Conservation (phyloP, 306 rosid genomes). For the Alnus rubra region DNA sequence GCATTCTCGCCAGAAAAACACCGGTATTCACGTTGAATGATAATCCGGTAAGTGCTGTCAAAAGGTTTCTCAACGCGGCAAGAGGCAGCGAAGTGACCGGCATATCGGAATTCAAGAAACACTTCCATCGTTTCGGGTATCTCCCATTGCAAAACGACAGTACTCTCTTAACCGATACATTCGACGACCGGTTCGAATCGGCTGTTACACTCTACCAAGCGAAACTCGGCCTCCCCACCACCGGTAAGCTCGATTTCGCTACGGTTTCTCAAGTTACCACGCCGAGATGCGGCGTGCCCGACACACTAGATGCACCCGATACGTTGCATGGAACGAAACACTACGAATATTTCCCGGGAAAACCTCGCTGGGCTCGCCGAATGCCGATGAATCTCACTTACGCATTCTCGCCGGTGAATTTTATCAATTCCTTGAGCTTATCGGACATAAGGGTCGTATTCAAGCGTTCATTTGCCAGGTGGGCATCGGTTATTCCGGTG, state of each 20-base stretch:
- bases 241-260: slow-evolving; percentile 50
- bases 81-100: slow-evolving; percentile 32
- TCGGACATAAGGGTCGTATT: slow-evolving; percentile 44
- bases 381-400: slow-evolving; percentile 73
- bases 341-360: slow-evolving; percentile 63
- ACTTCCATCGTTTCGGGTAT: slow-evolving; percentile 54
- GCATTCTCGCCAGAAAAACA: slow-evolving; percentile 17
- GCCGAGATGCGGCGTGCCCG: slow-evolving; percentile 64
- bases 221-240: slow-evolving; percentile 49
- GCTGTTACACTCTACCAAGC: slow-evolving; percentile 43
- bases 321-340: slow-evolving; percentile 32
- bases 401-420: slow-evolving; percentile 47
- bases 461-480: slow-evolving; percentile 46
- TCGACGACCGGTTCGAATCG: slow-evolving; percentile 35
- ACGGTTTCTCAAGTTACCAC: slow-evolving; percentile 44
- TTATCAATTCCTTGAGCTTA: slow-evolving; percentile 38
- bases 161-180: slow-evolving; percentile 22
- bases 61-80: slow-evolving; percentile 24
- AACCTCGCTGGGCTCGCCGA: slow-evolving; percentile 66
- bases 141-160: slow-evolving; percentile 8
- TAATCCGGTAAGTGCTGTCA: slow-evolving; percentile 12
- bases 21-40: neutral
- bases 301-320: slow-evolving; percentile 20
- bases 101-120: slow-evolving; percentile 44
- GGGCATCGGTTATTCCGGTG: slow-evolving; percentile 78